These are phyloP conservation scores for Trichoderma semiorbis DNA, from an alignment of 2,329 filamentous ascomycete genomes.

Conservation along the genomic window DNA sequence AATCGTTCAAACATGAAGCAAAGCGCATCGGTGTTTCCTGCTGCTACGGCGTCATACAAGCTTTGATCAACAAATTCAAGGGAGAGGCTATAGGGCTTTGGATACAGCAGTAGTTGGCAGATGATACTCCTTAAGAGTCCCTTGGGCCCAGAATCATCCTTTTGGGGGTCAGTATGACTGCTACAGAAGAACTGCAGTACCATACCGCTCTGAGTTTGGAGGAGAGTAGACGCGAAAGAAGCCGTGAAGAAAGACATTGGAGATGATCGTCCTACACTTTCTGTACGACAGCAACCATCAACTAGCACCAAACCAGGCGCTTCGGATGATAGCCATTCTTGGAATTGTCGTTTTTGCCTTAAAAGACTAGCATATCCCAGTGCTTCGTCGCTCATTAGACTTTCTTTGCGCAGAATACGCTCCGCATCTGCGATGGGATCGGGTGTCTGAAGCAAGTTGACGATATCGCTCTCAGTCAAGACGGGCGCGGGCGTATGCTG, in stretches of 20 bases:
- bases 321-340: slow-evolving; percentile 2
- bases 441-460: background rate
- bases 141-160: background rate
- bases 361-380: background rate
- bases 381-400: slow-evolving; percentile 13
- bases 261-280: slow-evolving; percentile 7
- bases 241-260: slow-evolving; percentile 12
- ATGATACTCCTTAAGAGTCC: slow-evolving; percentile 3
- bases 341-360: slow-evolving; percentile 3
- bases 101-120: slow-evolving; percentile 1
- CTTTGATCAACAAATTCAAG: slow-evolving; percentile 6
- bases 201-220: background rate
- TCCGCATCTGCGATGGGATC: slow-evolving; percentile 3
- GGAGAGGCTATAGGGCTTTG: background rate
- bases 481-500: background rate
- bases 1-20: slow-evolving; percentile 1
- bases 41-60: slow-evolving; percentile 3
- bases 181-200: slow-evolving; percentile 10
- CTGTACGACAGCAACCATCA: slow-evolving; percentile 1
- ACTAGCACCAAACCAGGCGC: slow-evolving; percentile 2
- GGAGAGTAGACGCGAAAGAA: slow-evolving; percentile 5
- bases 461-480: background rate
- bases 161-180: background rate
- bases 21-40: slow-evolving; percentile 1
- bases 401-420: slow-evolving; percentile 13